These are phyloP conservation scores for Suillus subluteus DNA, from an alignment of 768 basidiomycete genomes.

Conservation along the genomic window DNA sequence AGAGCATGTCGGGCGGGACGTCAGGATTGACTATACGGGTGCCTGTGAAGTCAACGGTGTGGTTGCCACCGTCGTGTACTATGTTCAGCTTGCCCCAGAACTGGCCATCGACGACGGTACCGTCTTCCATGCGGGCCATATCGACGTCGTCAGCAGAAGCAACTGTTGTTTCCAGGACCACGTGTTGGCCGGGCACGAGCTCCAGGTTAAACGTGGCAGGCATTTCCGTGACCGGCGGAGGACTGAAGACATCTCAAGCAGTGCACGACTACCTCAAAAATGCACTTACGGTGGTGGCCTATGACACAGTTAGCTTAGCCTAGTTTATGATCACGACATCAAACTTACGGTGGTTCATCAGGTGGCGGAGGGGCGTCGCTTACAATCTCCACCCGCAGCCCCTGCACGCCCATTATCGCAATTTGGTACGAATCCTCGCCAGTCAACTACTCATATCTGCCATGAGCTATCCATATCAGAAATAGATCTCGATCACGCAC, in stretches of 20 bases:
- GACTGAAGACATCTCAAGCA: constrained; percentile 35
- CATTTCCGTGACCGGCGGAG: constrained; percentile 84
- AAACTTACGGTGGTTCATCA: constrained; percentile 79
- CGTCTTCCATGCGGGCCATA: constrained; percentile 92
- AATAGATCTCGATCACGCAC: constrained; percentile 44
- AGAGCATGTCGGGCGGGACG: constrained; percentile 66
- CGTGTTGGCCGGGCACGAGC: constrained; percentile 74
- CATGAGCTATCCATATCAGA: constrained; percentile 24
- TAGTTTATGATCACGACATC: constrained; percentile 1
- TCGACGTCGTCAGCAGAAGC: constrained; percentile 81
- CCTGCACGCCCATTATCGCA: constrained; percentile 81
- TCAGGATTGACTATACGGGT: constrained; percentile 71
- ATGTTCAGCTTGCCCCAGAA: constrained; percentile 91
- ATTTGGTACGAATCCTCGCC: constrained; percentile 90
- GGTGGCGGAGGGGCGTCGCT: constrained; percentile 85
- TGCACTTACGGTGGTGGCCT: constrained; percentile 55
- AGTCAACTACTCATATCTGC: constrained; percentile 55
- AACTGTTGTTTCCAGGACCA: constrained; percentile 79
- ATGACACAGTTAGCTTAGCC: constrained; percentile 18
- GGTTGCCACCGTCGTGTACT: constrained; percentile 75
- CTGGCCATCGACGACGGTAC: constrained; percentile 79
- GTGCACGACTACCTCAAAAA: constrained; percentile 19
- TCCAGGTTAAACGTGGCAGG: constrained; percentile 84
- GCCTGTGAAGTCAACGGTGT: constrained; percentile 82
- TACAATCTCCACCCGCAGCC: constrained; percentile 84